A percentile compares a stretch with the other conserved stretches of the same genome.
Evolutionary conservation across 2,329 filamentous ascomycete species (phyloP).

Genomic region (Aspergillus aculeatus): DNA sequence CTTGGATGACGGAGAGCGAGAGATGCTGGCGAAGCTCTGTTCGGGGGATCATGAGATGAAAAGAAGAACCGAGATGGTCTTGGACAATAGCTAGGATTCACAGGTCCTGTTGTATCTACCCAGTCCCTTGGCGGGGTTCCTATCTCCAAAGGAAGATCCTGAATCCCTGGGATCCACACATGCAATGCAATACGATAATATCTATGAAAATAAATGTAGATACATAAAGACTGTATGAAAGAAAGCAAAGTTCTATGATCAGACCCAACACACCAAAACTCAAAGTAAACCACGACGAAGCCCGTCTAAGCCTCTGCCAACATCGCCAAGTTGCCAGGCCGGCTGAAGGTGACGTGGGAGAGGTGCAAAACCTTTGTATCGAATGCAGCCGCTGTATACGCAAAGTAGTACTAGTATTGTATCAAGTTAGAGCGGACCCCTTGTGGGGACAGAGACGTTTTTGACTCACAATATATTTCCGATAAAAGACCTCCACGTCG

Average conservation of each 20-base stretch:
- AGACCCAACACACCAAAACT: too few species aligned
- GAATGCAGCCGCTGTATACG: not conserved
- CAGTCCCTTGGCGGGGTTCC: too few species aligned
- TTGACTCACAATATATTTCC: not conserved
- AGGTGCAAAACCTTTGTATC: not conserved
- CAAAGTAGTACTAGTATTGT: not conserved
- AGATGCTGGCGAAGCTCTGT: conserved; percentile 9
- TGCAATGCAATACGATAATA: too few species aligned
- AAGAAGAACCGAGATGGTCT: too few species aligned
- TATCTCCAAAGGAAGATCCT: too few species aligned
- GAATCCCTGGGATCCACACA: too few species aligned
- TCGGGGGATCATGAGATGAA: not conserved
- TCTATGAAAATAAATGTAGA: too few species aligned
- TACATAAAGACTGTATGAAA: too few species aligned
- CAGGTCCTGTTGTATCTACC: rapidly evolving
- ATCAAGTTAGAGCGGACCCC: too few species aligned
- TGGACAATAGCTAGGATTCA: too few species aligned
- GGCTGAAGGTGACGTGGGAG: not conserved
- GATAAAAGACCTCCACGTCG: not conserved
- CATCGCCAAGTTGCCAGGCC: not conserved
- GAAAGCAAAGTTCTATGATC: too few species aligned
- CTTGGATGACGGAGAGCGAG: conserved; percentile 20
- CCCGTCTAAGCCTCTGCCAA: not conserved
- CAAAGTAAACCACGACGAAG: not conserved
- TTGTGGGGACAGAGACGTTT: too few species aligned